Base-by-base conservation (phyloP, 192 early-diverging fungal genomes). In the Coemansia erecta region DNA sequence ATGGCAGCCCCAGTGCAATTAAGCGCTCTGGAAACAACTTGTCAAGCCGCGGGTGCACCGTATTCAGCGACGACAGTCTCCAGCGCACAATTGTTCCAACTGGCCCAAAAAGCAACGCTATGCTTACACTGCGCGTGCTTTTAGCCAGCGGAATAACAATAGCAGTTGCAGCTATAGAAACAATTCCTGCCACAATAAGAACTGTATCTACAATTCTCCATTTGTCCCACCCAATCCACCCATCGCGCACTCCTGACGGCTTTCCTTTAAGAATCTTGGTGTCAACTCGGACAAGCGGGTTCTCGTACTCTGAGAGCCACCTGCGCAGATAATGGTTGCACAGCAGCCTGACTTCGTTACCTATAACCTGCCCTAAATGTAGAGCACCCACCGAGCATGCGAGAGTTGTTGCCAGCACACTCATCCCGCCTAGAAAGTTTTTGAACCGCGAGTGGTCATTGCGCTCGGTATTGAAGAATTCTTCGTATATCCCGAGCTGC, bases 401-500 rank as follows among this genome's bases (percentile, higher is more conserved):
- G 21, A 80, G n/a, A 3, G 71, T 73, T 26, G 61, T 56, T 7
- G 33, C 58, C 17, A 73, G 57, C 39, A 70, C 72, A 19, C 64
- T 67, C 42, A 67, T 60, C 5, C 77, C 77, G 44, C 77, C 72
- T 1, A 80, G 45, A 69, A 80, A 69, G 59, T 80, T 74, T 19
- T 65, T 55, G 14, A 80, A 73, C 13, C 60, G 41, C 15, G 64
- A 44, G 22, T 80, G 77, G 9, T 28, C 24, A 8, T n/a, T 14
- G 1, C 22, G 12, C 21, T 3, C 6, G 0, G 64, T 71, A 46
- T 80, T 80, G 55, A 74, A 80, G 13, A 80, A 68, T 62, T 70
- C 72, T 35, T 65, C 24, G 53, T 85, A 87, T 3, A 83, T 73
- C 6, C 63, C 80, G 33, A 89, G 60, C 53, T 84, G 84, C 89